Evolutionary conservation across 495 filamentous ascomycete species (phyloP).

Genomic region (Penicillium paradoxum): DNA sequence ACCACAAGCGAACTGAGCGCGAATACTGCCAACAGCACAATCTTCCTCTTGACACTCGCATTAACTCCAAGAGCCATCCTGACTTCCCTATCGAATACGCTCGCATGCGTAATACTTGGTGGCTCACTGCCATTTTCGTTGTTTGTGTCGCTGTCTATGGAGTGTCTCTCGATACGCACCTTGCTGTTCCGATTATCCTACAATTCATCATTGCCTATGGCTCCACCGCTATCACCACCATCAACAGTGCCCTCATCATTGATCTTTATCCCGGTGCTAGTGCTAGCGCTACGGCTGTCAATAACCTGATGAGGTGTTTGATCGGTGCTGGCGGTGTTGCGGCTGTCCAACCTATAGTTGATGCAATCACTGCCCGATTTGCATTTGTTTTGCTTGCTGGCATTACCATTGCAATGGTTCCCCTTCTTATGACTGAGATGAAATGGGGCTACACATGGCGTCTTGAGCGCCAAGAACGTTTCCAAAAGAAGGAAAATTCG

Average conservation of each 20-base stretch:
- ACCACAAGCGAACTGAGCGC: constrained; percentile 32
- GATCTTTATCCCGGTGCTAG: constrained; percentile 60
- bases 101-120: constrained; percentile 44
- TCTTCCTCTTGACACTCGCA: constrained; percentile 36
- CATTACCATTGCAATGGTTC: constrained; percentile 32
- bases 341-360: constrained; percentile 57
- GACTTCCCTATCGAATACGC: constrained; percentile 50
- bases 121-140: constrained; percentile 35
- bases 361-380: constrained; percentile 54
- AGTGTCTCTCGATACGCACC: constrained; percentile 26
- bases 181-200: constrained; percentile 53
- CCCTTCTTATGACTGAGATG: constrained; percentile 35
- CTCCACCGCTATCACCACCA: constrained; percentile 46
- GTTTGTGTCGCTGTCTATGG: constrained; percentile 28
- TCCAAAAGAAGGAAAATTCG: constrained; percentile 15
- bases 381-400: constrained; percentile 57
- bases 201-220: constrained; percentile 49
- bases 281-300: constrained; percentile 63
- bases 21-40: constrained; percentile 36
- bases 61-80: constrained; percentile 37
- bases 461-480: constrained; percentile 22
- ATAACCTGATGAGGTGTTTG: constrained; percentile 64
- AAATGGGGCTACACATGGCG: constrained; percentile 46
- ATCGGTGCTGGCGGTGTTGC: constrained; percentile 63
- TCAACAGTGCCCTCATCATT: constrained; percentile 57